phyloP scores from a whole-genome alignment of 345 rosid species.

The Pugionium dolabratum region DNA sequence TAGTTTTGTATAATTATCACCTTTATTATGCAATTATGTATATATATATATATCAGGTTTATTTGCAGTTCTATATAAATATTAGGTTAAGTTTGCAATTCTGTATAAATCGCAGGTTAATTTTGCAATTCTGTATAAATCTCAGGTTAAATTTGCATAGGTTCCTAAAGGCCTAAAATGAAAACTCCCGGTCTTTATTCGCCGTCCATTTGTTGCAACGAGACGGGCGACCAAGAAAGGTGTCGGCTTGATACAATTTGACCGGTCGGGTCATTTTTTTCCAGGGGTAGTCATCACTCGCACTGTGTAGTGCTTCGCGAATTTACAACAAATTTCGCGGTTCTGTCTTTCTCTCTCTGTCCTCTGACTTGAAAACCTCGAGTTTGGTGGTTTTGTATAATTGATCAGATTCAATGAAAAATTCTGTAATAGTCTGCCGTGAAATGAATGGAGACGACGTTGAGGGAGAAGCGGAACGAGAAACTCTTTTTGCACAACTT shows the following conservation, averaged over 20 bases:
- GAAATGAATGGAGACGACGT: constrained; percentile 21
- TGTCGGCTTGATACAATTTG: background rate
- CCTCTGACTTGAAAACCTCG: background rate
- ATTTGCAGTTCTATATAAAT: background rate
- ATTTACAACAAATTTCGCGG: constrained; percentile 5
- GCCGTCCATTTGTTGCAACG: constrained; percentile 1
- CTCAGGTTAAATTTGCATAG: background rate
- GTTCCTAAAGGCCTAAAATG: constrained; percentile 19
- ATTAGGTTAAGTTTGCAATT: background rate
- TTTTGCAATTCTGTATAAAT: background rate
- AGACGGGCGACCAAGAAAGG: constrained; percentile 12
- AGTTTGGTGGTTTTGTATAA: background rate
- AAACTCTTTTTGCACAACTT: constrained; percentile 51
- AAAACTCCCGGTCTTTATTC: background rate
- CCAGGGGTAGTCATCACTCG: background rate
- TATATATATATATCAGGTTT: background rate
- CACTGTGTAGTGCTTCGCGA: constrained; percentile 16
- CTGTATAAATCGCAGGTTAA: background rate
- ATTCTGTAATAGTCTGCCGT: constrained; percentile 29
- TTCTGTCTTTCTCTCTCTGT: background rate
- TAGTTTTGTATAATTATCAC: too few relatives aligned
- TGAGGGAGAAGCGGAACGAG: constrained; percentile 40
- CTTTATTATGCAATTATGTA: background rate
- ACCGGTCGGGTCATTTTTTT: background rate
- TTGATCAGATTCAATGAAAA: constrained; percentile 37